Evolutionary conservation across 441 rosid genomes (phyloP), one percentile per base, ranked within the genome.

Genomic region (Erysimum pusillum): DNA sequence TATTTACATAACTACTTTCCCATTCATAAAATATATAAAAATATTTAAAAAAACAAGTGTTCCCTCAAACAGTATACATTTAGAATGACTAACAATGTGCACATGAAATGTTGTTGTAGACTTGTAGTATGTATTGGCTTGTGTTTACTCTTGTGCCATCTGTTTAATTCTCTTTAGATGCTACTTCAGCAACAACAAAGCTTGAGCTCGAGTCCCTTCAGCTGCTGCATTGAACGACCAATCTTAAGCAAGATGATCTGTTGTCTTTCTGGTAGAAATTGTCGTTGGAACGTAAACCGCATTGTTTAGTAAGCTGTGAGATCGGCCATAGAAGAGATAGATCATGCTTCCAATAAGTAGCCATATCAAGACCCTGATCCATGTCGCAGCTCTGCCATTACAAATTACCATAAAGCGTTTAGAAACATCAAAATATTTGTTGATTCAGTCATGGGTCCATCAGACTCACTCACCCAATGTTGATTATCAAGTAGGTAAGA

Each of bases 361-460:
- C 97, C 97, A 89, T 77, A 88, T 38, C 5, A 88, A 85, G 71
- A 89, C 92, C 39, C 92, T 88, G 58, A 87, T 77, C 97, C 91
- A 91, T 63, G 97, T 87, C 39, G 83, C 90, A n/a, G 59, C 83
- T 70, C 94, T 91, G 85, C 76, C 31, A 75, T 25, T 34, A 39
- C 18, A 81, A 48, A 69, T 2, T 44, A 71, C 34, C 63, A 7
- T 25, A 36, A 8, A 22, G 28, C 45, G 14, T 60, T 67, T 79
- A 74, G 68, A 69, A 62, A 74, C 9, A 58, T 64, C 11, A 56
- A 35, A 22, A 38, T 59, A 9, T 28, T 6, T 65, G 35, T 28
- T 31, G 11, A 48, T 4, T 63, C 7, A 10, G 34, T 17, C 32
- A 67, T 54, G 51, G 32, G 41, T 45, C 73, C 28, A 45, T 59